phyloP scores from a whole-genome alignment of 1,284 basidiomycete species.

The Chalciporus sp. region DNA sequence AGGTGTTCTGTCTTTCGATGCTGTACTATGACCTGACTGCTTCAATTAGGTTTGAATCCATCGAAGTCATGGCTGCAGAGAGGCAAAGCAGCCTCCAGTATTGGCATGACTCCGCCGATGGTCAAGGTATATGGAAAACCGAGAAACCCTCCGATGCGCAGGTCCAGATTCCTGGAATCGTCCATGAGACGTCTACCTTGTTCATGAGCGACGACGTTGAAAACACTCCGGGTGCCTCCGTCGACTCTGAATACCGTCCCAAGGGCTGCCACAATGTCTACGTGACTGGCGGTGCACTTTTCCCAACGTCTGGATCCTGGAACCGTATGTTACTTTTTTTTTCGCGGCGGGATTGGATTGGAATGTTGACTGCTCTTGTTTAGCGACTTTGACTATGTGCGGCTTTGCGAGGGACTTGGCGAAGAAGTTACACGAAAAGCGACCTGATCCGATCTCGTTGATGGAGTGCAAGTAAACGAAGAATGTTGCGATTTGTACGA shows the following conservation, averaged over 20 bases:
- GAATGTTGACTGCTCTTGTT: neutral
- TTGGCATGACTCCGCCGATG: slow-evolving; percentile 4
- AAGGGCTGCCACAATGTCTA: slow-evolving; percentile 10
- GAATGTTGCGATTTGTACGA: neutral
- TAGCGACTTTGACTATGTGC: slow-evolving; percentile 21
- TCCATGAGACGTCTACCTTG: slow-evolving; percentile 8
- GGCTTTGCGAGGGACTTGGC: slow-evolving; percentile 26
- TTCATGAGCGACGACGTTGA: slow-evolving; percentile 5
- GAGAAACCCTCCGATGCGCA: neutral
- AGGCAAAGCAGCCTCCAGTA: neutral
- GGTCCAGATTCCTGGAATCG: slow-evolving; percentile 1
- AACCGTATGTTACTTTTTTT: slow-evolving; percentile 4
- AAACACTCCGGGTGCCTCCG: neutral
- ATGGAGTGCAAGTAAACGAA: neutral
- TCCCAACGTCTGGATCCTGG: slow-evolving; percentile 12
- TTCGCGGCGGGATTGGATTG: neutral
- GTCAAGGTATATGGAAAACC: slow-evolving; percentile 1
- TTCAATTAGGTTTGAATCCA: neutral
- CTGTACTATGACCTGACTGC: neutral
- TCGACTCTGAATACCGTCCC: slow-evolving; percentile 7
- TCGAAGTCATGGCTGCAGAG: slow-evolving; percentile 1
- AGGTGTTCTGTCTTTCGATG: neutral
- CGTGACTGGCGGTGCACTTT: slow-evolving; percentile 7
- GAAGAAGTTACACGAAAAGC: slow-evolving; percentile 7
- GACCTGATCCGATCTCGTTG: neutral